Evolutionary conservation across 2,329 filamentous ascomycete species (phyloP), one percentile per base, ranked within the genome.

Genomic region (Alternaria solani): DNA sequence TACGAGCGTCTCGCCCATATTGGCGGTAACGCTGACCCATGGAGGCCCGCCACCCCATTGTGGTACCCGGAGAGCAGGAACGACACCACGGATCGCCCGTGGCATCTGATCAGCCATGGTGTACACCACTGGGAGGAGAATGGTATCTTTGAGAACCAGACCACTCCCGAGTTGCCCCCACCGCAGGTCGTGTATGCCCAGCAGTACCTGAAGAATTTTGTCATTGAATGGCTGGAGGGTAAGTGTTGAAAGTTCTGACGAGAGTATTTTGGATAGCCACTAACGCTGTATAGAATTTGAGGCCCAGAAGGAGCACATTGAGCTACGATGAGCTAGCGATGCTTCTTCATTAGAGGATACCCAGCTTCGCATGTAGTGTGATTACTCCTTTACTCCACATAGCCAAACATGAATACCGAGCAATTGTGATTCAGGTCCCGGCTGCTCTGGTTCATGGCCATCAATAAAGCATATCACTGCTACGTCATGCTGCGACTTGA

Each of bases 51-150:
- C 0, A 91, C 89, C 0, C 87, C 90, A 0, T 88, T 94, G 51
- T 89, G 88, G 0, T 85, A 87, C n/a, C 84, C 88, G 0, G 81
- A 83, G 0, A 79, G 82, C 30, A 82, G 91, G 20, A 77, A 81
- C 14, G 90, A 85, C 44, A 91, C 90, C 0, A 79, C 81, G 0
- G 84, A 83, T 48, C 85, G 93, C 80, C 92, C 92, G 0, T 91
- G 89, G 64, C 83, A 92, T n/a, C 73, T 94, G 46, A 92, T 96
- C 46, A 80, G 84, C 4, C 85, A 85, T n/a, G 91, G 87, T 0
- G 91, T 94, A 20, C 92, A 96, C 76, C 91, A 94, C 74, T 95
- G 91, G 89, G 90, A 92, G 66, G 89, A 90, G 79, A 89, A 90
- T 64, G 88, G 88, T 1, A 68, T 91, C n/a, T 87, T 89, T 51